Base-by-base conservation (phyloP, 768 basidiomycete species). In the Macrolepiota albuminosa region DNA sequence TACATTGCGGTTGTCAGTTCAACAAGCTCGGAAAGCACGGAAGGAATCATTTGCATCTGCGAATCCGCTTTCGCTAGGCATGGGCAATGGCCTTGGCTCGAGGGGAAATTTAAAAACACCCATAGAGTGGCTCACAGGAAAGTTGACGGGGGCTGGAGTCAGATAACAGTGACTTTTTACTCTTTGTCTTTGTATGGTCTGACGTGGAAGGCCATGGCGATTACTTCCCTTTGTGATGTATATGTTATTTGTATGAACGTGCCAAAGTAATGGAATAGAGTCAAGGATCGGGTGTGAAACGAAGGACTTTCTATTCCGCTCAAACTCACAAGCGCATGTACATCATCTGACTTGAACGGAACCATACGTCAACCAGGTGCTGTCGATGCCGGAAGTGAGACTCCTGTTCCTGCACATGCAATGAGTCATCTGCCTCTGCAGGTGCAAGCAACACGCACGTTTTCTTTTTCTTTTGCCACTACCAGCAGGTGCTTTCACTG, bases 11-110 rank as follows among this genome's bases (percentile, higher is more conserved):
- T 63, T 68, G 6, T 54, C 68, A 93, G 91, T 88, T 56, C 87
- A 84, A 76, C 77, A 78, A 64, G 84, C 88, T 29, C 81, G 86
- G 52, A 85, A 84, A 64, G 82, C 85, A 39, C 81, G 92, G 62
- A 90, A 85, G 65, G 87, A 91, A 61, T 91, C 92, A 0, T 92
- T 84, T 70, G 75, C 82, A 33, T 85, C 90, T n/a, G 83, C 92
- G 18, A 92, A 94, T 67, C 92, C 92, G 8, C 81, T 94, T 43
- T 84, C 91, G 9, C 72, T 93, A 37, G 89, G 91, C 24, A 68
- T 71, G 42, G 81, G 83, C 14, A 78, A 81, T 31, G 85, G 86
- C 6, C 77, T 85, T n/a, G 78, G 84, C 31, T 76, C 86, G 59
- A 82, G 85, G 66, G 74, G 81, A 53, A 81, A 81, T 56, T 66